phyloP scores from a whole-genome alignment of 2,329 filamentous ascomycete genomes.

The Alternaria sp. region DNA sequence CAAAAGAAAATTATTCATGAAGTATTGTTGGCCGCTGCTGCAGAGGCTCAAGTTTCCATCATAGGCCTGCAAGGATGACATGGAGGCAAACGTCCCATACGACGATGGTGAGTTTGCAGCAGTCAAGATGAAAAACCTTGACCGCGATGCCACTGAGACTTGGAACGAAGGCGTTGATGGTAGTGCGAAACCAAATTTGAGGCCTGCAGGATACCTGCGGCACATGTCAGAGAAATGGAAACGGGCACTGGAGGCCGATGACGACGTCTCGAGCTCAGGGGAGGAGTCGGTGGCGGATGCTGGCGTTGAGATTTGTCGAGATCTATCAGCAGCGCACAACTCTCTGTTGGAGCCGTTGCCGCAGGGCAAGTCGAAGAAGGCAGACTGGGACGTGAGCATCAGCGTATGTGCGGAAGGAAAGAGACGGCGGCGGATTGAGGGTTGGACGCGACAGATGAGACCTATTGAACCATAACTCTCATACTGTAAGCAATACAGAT shows the following conservation, averaged over 20 bases:
- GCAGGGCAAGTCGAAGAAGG: background rate
- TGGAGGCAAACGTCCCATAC: background rate
- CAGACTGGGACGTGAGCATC: background rate
- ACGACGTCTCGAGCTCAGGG: background rate
- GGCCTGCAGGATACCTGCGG: background rate
- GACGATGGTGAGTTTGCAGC: background rate
- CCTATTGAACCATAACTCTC: background rate
- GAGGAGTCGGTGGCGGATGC: background rate
- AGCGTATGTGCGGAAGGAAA: background rate
- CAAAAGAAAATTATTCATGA: background rate
- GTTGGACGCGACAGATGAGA: background rate
- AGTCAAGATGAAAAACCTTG: background rate
- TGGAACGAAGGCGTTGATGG: background rate
- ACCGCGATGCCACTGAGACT: background rate
- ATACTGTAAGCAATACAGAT: background rate
- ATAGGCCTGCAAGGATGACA: background rate
- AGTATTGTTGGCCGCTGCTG: background rate
- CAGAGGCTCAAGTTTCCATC: background rate
- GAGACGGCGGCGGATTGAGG: background rate
- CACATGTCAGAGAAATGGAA: constrained; percentile 2
- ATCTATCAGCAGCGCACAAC: background rate
- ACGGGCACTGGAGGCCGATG: background rate
- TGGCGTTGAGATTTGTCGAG: background rate
- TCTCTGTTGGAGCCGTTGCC: background rate
- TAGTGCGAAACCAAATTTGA: background rate